These are phyloP conservation scores for Neonectria sp. DNA, from an alignment of 2,329 filamentous ascomycete species.

Conservation along the genomic window DNA sequence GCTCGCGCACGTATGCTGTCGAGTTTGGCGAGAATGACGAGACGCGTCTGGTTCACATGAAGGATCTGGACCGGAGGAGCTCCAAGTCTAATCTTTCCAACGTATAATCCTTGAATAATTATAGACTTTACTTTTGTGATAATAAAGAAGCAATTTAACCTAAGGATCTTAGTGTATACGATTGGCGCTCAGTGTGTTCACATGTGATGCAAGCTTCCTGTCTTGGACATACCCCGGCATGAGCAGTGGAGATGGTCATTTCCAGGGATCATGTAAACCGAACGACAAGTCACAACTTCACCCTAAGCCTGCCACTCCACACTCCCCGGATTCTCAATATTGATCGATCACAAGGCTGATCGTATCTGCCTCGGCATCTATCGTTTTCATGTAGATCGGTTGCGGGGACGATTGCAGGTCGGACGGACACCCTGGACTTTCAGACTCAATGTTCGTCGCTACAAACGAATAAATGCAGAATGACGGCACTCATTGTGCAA, in stretches of 20 bases:
- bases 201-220: no score
- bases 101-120: slow-evolving; percentile 44
- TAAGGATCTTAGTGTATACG: background rate
- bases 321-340: no score
- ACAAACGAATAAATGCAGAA: no score
- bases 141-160: background rate
- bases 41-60: slow-evolving; percentile 49
- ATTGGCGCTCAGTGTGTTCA: no score
- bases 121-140: background rate
- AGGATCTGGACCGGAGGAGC: slow-evolving; percentile 42
- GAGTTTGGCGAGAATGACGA: slow-evolving; percentile 53
- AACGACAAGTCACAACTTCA: background rate
- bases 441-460: no score
- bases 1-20: slow-evolving; percentile 53
- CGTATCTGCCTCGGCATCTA: background rate
- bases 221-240: no score
- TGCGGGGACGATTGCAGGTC: no score
- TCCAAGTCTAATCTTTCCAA: slow-evolving; percentile 16
- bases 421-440: no score
- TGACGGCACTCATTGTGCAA: no score
- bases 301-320: background rate
- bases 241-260: no score
- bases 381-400: background rate
- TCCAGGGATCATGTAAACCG: no score
- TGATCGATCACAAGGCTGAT: no score